Base-by-base conservation (phyloP, 1,284 basidiomycete species). In the Hypsizygus ulmarius region DNA sequence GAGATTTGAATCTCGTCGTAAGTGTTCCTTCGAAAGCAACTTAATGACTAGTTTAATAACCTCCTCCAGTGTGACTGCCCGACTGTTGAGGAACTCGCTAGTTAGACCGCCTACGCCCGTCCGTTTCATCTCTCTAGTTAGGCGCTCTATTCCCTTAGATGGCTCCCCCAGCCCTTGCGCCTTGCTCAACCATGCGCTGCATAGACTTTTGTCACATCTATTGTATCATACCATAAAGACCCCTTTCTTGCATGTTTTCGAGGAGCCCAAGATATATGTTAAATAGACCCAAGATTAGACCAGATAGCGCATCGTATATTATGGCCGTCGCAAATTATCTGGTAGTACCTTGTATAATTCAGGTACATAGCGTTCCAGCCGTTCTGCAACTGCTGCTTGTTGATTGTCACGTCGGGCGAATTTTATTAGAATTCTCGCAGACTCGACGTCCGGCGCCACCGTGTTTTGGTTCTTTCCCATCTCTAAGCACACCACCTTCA, bases 1-100 rank as follows among this genome's bases (percentile, higher is more conserved):
- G 90, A 39, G 90, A 93, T 64, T 69, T 88, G 49, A 87, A 93
- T 63, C 74, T 91, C 25, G 73, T 90, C 62, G 87, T 89, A 61
- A 75, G 87, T 79, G 18, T 12, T n/a, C 28, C 44, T 11, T 27
- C 14, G 49, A 18, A 33, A 27, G 38, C 50, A 47, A 34, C 9
- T 10, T 14, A 1, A 30, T 12, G 9, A 43, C 51, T 5, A 39
- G 49, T 14, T 21, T 28, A 48, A 34, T 47, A 38, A 33, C 25
- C 47, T 38, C 37, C 32, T 50, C 16, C 49, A 88, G 84, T 97
- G 93, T 64, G 89, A 94, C 64, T 97, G 93, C 60, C 90, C 90
- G 27, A 79, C 87, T 2, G 92, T 95, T 39, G 91, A 93, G 66
- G 91, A 94, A 59, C 62, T 79, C 28, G 70, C 70, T 36, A 7